Evolutionary conservation across 306 rosid species (phyloP).

Genomic region (Vicia faba): DNA sequence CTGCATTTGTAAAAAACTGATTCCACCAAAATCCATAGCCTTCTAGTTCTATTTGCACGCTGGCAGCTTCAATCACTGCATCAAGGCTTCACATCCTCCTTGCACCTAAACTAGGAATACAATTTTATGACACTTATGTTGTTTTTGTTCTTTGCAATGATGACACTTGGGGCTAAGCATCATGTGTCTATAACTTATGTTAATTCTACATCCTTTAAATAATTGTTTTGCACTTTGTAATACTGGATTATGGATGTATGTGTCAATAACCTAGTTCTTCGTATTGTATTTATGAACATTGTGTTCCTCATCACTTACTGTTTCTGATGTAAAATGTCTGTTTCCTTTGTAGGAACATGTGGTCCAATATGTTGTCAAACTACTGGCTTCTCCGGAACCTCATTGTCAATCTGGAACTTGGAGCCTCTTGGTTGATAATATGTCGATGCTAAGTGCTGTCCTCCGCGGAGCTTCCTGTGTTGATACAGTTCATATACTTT

Average conservation of each 20-base stretch:
- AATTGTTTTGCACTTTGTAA: constrained; percentile 22
- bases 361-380: constrained; percentile 64
- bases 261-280: constrained; percentile 28
- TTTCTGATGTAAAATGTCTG: constrained; percentile 31
- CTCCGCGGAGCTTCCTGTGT: constrained; percentile 61
- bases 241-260: constrained; percentile 27
- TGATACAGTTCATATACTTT: constrained; percentile 70
- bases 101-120: constrained; percentile 28
- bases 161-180: neutral
- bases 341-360: constrained; percentile 70
- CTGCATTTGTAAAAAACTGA: neutral
- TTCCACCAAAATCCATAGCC: neutral
- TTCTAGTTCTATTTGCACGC: constrained; percentile 3
- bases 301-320: constrained; percentile 13
- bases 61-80: neutral
- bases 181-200: constrained; percentile 25
- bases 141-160: constrained; percentile 19
- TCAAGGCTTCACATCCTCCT: neutral
- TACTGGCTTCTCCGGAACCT: constrained; percentile 63
- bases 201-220: constrained; percentile 8
- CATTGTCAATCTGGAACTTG: constrained; percentile 50
- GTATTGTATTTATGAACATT: constrained; percentile 20
- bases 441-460: constrained; percentile 63
- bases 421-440: constrained; percentile 58
- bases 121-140: constrained; percentile 10